Evolutionary conservation across 1,139 yeast species (phyloP).

Genomic region (Kodamaea alishanica): DNA sequence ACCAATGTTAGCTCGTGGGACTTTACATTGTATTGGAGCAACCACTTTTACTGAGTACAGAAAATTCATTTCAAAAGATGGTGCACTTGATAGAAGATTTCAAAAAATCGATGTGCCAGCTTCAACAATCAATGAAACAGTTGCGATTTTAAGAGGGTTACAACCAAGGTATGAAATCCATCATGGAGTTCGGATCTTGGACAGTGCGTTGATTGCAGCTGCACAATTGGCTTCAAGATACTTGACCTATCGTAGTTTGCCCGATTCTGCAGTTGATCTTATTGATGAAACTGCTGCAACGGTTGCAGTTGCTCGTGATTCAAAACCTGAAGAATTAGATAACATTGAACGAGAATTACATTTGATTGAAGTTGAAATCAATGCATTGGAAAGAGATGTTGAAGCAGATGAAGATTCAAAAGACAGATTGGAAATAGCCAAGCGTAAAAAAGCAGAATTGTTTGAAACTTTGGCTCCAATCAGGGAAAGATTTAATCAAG

Average conservation of each 20-base stretch:
- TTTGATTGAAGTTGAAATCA: constrained; percentile 88
- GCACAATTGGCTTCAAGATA: constrained; percentile 94
- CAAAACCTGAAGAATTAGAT: constrained; percentile 96
- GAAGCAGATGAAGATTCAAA: constrained; percentile 84
- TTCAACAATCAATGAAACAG: constrained; percentile 87
- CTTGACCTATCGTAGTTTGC: constrained; percentile 90
- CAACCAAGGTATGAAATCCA: constrained; percentile 96
- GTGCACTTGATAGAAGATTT: constrained; percentile 98
- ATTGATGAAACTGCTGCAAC: constrained; percentile 97
- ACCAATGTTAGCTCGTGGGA: constrained; percentile 96
- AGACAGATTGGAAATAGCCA: constrained; percentile 79
- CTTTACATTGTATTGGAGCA: constrained; percentile 96
- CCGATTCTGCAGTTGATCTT: constrained; percentile 96
- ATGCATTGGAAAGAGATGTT: constrained; percentile 94
- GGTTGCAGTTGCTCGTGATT: constrained; percentile 97
- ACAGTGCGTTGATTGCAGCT: constrained; percentile 91
- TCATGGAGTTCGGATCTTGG: constrained; percentile 95
- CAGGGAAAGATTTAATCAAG: constrained; percentile 80
- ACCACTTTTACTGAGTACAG: constrained; percentile 94
- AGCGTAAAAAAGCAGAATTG: constrained; percentile 73
- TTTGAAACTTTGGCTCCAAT: constrained; percentile 85
- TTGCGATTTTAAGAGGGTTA: constrained; percentile 92
- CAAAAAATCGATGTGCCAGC: constrained; percentile 96
- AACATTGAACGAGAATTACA: constrained; percentile 89
- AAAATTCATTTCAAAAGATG: constrained; percentile 90